Base-by-base conservation (phyloP, 352 stramenopile species). In the Phytophthora aleatoria region DNA sequence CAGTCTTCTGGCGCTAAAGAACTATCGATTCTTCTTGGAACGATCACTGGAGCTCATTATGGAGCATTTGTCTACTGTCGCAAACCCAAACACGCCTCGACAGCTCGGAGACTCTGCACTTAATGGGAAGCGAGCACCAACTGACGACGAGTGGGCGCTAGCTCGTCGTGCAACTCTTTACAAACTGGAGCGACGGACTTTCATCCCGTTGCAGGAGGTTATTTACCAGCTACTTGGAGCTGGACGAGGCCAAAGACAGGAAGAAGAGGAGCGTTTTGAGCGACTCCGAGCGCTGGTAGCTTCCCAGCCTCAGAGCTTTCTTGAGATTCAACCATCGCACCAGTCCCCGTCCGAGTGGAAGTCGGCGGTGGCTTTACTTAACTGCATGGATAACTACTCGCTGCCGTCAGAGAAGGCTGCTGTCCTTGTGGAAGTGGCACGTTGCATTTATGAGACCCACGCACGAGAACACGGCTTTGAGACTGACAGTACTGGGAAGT, bases 21-120 rank as follows among this genome's bases (percentile, higher is more conserved):
- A 81, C 51, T 93, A 90, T 57, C 80, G 85, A 0, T 89, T 90
- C 47, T 93, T 90, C 50, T 38, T 93, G 20, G 85, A 93, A 61
- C 73, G 81, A 28, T 76, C 79, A 8, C 66, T 93, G 15, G 69
- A 71, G 16, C 62, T 79, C 1, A 74, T 88, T 16, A 77, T 91
- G 67, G 57, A 81, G 6, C 69, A 86, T 50, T 55, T 91, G 20
- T 31, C 44, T 2, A 48, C 57, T 33, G 43, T 64, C 2, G 60
- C 59, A 31, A 36, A 68, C 45, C 45, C 64, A 26, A 69, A n/a
- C 11, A 58, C 66, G n/a, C 58, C 60, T 24, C 38, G 57, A 62
- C 27, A 57, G 45, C 43, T 66, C 7, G 54, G 56, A 16, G 60
- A 72, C 20, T 31, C 61, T 20, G 52, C 65, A 3, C n/a, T 61